phyloP scores from a whole-genome alignment of 257 asterid species.

The Catharanthus roseus region DNA sequence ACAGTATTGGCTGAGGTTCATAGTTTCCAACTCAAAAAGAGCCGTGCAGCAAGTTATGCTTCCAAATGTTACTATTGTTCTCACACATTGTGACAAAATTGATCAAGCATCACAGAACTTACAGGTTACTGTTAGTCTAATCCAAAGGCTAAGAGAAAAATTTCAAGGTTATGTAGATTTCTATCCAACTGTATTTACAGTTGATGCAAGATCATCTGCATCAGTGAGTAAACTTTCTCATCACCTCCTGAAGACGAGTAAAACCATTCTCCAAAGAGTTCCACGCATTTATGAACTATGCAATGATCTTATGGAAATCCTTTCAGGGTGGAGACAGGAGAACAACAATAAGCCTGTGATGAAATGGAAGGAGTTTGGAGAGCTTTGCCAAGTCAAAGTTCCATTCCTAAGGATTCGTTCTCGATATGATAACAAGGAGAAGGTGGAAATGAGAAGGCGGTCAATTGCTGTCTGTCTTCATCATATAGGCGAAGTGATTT shows the following conservation, averaged over 20 bases:
- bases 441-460: slow-evolving; percentile 58
- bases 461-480: slow-evolving; percentile 70
- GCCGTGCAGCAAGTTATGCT: slow-evolving; percentile 71
- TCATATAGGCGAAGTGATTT: slow-evolving; percentile 70
- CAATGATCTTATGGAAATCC: slow-evolving; percentile 43
- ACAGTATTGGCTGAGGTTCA: slow-evolving; percentile 70
- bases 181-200: slow-evolving; percentile 74
- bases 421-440: slow-evolving; percentile 53
- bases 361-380: slow-evolving; percentile 76
- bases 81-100: slow-evolving; percentile 69
- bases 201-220: slow-evolving; percentile 86
- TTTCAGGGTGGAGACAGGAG: slow-evolving; percentile 60
- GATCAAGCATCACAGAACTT: slow-evolving; percentile 44
- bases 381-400: slow-evolving; percentile 71
- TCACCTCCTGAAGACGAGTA: slow-evolving; percentile 55
- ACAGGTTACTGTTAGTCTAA: slow-evolving; percentile 33
- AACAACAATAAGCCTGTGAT: slow-evolving; percentile 59
- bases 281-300: slow-evolving; percentile 78
- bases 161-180: slow-evolving; percentile 64
- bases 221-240: slow-evolving; percentile 63
- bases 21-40: slow-evolving; percentile 66
- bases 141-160: slow-evolving; percentile 51
- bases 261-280: slow-evolving; percentile 54
- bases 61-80: slow-evolving; percentile 69
- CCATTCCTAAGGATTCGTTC: slow-evolving; percentile 64